Evolutionary conservation across 1,284 basidiomycete genomes (phyloP), one percentile per base, ranked within the genome.

Genomic region (Cutaneotrichosporon sp.): DNA sequence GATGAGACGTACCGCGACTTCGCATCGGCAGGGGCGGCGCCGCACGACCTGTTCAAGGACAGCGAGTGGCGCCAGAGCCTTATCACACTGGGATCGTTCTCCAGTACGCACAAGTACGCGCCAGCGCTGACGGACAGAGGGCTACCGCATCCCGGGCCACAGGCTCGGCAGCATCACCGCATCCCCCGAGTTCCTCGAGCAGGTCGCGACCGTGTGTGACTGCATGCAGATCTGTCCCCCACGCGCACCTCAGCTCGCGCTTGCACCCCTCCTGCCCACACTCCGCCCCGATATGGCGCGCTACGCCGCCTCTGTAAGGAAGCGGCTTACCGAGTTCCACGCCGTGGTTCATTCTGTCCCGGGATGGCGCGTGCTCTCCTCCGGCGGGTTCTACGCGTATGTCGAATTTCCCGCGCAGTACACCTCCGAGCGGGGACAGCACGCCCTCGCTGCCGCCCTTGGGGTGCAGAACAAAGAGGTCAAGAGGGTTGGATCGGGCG

Each of bases 1-100:
- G 88, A 91, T 70, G 87, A 90, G 72, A 90, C 89, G 0, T 93
- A 94, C 71, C 82, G 88, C 17, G 89, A 93, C 65, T 91, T 93
- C 64, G 78, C 90, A 39, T 72, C 79, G 33, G 56, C 32, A n/a
- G 52, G 45, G 16, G 27, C 19, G 5, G 51, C 54, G 24, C 73
- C 71, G 16, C 75, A 76, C 50, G 39, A 34, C 14, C 56, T 76
- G 45, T 76, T 75, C 39, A 64, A 68, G 54, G 64, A 73, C 49
- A 75, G 75, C 65, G 70, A 75, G 37, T 89, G 87, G 86, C 78
- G 85, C 32, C 66, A 71, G 0, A 83, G 79, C 49, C 66, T 90
- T 45, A 79, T 90, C 51, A 84, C 86, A 60, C 76, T 90, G 17
- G 88, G 85, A 66, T 89, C 86, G 12, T 90, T 90, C 70, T 72